Evolutionary conservation across 768 basidiomycete genomes (phyloP).

Genomic region (Chiua virens): DNA sequence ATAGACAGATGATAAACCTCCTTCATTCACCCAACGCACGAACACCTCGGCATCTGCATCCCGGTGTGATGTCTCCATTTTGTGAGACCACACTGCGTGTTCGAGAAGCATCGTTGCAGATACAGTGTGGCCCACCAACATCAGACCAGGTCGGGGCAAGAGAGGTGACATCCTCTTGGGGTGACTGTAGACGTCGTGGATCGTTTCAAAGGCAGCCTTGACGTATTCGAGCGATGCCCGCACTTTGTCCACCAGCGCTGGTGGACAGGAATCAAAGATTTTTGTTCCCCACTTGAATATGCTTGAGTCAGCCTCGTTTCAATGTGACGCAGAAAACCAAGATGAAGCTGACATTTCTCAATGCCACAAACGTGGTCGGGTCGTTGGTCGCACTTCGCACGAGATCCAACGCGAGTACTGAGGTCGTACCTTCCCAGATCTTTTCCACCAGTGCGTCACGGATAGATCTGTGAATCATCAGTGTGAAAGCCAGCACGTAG

Average conservation of each 20-base stretch:
- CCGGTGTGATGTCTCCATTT: conserved; percentile 25
- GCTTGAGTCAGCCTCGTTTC: not conserved
- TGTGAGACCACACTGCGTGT: conserved; percentile 62
- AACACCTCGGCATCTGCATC: conserved; percentile 54
- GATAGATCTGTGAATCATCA: conserved; percentile 42
- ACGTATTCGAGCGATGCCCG: conserved; percentile 34
- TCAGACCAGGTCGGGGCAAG: conserved; percentile 55
- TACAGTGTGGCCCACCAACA: conserved; percentile 55
- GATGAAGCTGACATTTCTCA: conserved; percentile 44
- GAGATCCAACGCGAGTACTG: conserved; percentile 68
- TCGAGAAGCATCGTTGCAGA: conserved; percentile 62
- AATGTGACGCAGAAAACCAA: not conserved
- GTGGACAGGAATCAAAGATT: conserved; percentile 44
- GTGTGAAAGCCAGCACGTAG: not conserved
- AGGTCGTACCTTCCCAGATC: conserved; percentile 80
- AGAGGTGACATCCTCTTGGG: conserved; percentile 41
- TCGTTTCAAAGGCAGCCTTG: conserved; percentile 37
- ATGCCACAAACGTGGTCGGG: conserved; percentile 43
- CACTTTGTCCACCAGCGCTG: conserved; percentile 29
- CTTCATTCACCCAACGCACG: conserved; percentile 48
- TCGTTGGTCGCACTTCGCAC: conserved; percentile 50
- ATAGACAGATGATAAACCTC: conserved; percentile 31
- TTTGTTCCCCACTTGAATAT: conserved; percentile 50
- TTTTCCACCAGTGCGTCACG: conserved; percentile 73
- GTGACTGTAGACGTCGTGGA: conserved; percentile 41